A percentile compares a stretch with the other conserved stretches of the same genome.
Evolutionary conservation across 305 asterid genomes (phyloP).

Genomic region (Fraxinus floribunda): DNA sequence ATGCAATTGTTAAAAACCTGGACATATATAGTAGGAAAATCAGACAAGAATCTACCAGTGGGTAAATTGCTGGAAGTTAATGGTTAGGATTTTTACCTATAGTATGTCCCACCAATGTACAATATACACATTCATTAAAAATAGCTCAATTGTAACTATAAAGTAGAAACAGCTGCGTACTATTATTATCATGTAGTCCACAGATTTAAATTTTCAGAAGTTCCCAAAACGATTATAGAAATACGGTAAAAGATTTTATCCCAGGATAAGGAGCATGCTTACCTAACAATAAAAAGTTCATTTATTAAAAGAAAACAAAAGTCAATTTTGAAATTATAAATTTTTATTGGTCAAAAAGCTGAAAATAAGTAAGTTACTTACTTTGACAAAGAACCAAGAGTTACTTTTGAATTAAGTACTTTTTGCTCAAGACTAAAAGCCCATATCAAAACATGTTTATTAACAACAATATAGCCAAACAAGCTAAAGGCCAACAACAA

Average conservation of each 20-base stretch:
- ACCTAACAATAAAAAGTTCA: not conserved
- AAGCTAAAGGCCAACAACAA: not conserved
- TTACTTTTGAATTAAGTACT: not conserved
- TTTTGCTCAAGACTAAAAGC: not conserved
- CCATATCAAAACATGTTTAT: not conserved
- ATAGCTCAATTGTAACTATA: not conserved
- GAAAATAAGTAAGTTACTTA: not conserved
- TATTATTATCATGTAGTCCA: not conserved
- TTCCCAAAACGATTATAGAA: not conserved
- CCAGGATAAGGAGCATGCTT: not conserved
- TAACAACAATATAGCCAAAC: not conserved
- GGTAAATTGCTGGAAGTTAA: slow-evolving; percentile 3
- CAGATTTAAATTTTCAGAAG: not conserved
- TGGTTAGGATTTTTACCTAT: slow-evolving; percentile 1
- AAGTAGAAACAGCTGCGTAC: not conserved
- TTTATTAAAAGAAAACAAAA: not conserved
- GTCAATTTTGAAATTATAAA: not conserved
- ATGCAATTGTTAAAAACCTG: slow-evolving; percentile 82
- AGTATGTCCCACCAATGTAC: not conserved
- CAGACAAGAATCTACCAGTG: slow-evolving; percentile 13
- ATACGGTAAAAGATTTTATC: not conserved
- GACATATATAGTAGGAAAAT: slow-evolving; percentile 23
- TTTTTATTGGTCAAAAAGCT: not conserved
- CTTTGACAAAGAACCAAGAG: not conserved
- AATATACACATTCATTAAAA: not conserved